These are phyloP conservation scores for Boletus insuetus DNA, from an alignment of 768 basidiomycete genomes.

Conservation along the genomic window DNA sequence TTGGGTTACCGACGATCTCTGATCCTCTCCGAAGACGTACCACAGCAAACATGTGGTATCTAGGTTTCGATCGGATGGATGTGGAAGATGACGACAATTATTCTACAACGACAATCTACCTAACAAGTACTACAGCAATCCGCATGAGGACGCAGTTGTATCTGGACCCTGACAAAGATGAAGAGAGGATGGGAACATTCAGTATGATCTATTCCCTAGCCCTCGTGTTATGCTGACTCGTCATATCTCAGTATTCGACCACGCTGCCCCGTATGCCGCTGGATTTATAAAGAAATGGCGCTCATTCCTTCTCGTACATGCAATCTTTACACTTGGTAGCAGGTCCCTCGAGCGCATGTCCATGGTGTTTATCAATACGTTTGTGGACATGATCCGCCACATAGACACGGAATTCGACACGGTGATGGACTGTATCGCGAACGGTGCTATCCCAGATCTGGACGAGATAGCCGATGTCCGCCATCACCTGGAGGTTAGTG, in stretches of 20 bases:
- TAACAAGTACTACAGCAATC: background rate
- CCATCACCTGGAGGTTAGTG: slow-evolving; percentile 1
- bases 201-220: background rate
- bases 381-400: background rate
- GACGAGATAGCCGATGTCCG: slow-evolving; percentile 1
- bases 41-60: background rate
- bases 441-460: background rate
- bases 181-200: slow-evolving; percentile 11
- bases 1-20: background rate
- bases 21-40: slow-evolving; percentile 6
- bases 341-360: slow-evolving; percentile 2
- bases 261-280: slow-evolving; percentile 3
- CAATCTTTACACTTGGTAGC: slow-evolving; percentile 3
- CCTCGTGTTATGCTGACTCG: background rate
- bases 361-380: background rate
- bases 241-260: slow-evolving; percentile 1
- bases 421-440: background rate
- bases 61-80: background rate
- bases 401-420: background rate
- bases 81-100: background rate
- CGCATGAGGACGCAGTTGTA: background rate
- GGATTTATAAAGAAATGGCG: slow-evolving; percentile 9
- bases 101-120: background rate
- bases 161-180: slow-evolving; percentile 1
- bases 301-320: slow-evolving; percentile 13